Percentiles rank a stretch among this genome's conserved stretches.
Conservation (phyloP, 2,329 filamentous ascomycete genomes). For the Coleophoma cylindrospora region DNA sequence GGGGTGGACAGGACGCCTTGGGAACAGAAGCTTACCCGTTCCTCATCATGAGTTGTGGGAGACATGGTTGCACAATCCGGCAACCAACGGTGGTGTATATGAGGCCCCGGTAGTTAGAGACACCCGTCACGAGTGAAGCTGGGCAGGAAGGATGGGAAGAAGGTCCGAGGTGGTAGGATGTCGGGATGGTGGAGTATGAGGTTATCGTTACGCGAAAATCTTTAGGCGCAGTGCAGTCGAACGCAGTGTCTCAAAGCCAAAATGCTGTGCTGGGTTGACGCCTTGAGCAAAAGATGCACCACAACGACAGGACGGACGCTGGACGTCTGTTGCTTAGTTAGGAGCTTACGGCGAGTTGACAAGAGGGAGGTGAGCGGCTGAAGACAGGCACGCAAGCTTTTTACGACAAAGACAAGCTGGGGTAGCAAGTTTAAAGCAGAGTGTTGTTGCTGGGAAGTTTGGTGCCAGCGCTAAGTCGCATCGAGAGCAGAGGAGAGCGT, state of each 20-base stretch:
- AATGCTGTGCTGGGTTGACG: too few species aligned
- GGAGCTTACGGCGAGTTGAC: neutral
- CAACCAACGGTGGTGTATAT: too few species aligned
- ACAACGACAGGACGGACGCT: neutral
- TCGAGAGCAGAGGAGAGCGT: too few species aligned
- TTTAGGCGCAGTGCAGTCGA: too few species aligned
- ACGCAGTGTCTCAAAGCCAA: too few species aligned
- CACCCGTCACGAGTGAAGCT: too few species aligned
- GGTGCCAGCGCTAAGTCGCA: conserved; percentile 27
- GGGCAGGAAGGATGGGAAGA: too few species aligned
- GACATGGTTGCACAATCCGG: neutral
- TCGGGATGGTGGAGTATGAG: too few species aligned
- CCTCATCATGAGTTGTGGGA: conserved; percentile 1
- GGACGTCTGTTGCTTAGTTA: neutral
- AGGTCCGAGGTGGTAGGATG: too few species aligned
- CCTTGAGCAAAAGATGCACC: too few species aligned
- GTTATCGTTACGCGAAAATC: too few species aligned
- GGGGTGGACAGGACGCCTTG: neutral
- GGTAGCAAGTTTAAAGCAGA: conserved; percentile 74
- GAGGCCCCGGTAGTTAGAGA: too few species aligned
- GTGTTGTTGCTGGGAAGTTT: conserved; percentile 75
- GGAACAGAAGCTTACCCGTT: conserved; percentile 4
- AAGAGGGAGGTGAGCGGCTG: neutral
- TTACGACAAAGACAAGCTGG: conserved; percentile 65
- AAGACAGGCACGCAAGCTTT: conserved; percentile 60